Evolutionary conservation across 768 basidiomycete genomes (phyloP), one percentile per base, ranked within the genome.

Genomic region (Crepidotus variabilis): DNA sequence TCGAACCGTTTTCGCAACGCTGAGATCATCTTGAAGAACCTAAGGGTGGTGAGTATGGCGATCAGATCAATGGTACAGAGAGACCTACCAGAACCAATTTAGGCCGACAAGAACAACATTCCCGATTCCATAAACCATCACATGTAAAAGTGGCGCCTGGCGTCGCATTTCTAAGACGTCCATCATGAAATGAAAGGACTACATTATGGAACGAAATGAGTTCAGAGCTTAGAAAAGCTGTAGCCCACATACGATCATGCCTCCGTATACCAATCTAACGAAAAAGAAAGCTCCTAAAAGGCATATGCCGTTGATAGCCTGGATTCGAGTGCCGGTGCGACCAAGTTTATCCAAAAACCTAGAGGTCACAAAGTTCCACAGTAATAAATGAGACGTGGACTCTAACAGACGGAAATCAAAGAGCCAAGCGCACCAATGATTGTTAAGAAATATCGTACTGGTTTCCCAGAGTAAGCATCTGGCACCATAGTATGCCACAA

Each of bases 381-480:
- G 20, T 48, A 21, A 52, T 22, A 28, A 8, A 3, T 43, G 24
- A 54, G 34, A 28, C 4, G 13, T 22, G 36, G 18, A 21, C 10
- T 34, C 2, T 6, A 9, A 35, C 48, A 67, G 23, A 28, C 9
- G 45, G 23, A 39, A 2, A 36, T 13, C n/a, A 28, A n/a, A n/a
- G n/a, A n/a, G n/a, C 22, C 16, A 11, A 36, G 56, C 75, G 58
- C 61, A 92, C 92, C 92, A 94, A 60, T 94, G 91, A 54, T 90
- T 83, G 63, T 96, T 90, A 59, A 96, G 75, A 72, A 95, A 93
- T 56, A 93, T 82, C 0, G 93, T 95, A 73, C 86, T 89, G 18
- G 83, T 74, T 71, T 94, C 93, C 92, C 92, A 93, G 10, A 93
- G 73, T 28, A 95, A 72, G 71, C 88, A 94, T 14, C 90, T 79